Evolutionary conservation across 2,329 filamentous ascomycete genomes (phyloP), one percentile per base, ranked within the genome.

Genomic region (Peltaster fructicola): DNA sequence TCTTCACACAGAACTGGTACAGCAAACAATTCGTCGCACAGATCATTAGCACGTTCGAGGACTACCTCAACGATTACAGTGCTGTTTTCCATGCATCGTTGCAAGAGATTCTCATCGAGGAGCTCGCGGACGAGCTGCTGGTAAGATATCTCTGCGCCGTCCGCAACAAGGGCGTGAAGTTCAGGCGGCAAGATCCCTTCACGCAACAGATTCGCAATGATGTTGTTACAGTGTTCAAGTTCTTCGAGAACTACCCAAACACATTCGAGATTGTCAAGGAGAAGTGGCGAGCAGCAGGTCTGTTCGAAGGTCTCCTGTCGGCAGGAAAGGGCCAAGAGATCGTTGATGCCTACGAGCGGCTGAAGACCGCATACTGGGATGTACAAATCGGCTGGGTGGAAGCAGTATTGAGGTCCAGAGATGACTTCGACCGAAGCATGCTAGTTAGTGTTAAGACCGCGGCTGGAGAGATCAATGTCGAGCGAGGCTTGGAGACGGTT

Each of bases 331-430:
- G 73, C 24, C 65, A 71, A 15, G 62, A 59, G 13, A 61, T 93
- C 1, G 70, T 81, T 9, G 69, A 77, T 25, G 72, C 79, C 2
- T 95, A 91, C 44, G 75, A 75, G 39, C 57, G 60, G 4, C 85
- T 98, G 57, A 95, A 93, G 61, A 58, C 54, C 18, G 64, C 68
- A 22, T 93, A 92, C 51, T 92, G 85, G 79, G 88, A 98, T 53
- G 59, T 95, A 47, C 81, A 90, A 50, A 73, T 95, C 30, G 75
- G 73, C 22, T 98, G 88, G 88, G 82, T 98, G 6, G 90, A 98
- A 59, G 76, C 79, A 5, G 85, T 92, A 23, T 48, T 98, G 35
- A 66, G 84, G 37, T 64, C 72, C 2, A 63, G 90, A 38, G 88
- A 98, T 51, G 88, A 98, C 56, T 95, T 91, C 54, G 88, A 95